Evolutionary conservation across 1,284 basidiomycete genomes (phyloP), one percentile per base, ranked within the genome.

Genomic region (Ganoderma lingzhi): DNA sequence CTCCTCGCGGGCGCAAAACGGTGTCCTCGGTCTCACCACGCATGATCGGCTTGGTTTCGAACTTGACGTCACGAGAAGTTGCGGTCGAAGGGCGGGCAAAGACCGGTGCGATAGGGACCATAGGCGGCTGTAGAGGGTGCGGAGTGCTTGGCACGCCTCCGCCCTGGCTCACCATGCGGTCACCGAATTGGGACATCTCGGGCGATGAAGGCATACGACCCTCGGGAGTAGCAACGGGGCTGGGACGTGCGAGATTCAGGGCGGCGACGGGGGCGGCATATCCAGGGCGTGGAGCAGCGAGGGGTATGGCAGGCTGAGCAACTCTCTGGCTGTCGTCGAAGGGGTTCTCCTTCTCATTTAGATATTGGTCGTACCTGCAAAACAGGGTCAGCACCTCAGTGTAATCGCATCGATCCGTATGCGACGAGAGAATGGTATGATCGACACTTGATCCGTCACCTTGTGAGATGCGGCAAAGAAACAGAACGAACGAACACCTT

Each of bases 61-160:
- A 91, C 73, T 86, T 85, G 76, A 91, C 83, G 35, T 84, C 83
- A 19, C 78, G 71, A 8, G 82, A 78, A 1, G 79, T 75, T 9
- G 80, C 76, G 30, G 81, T 77, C 41, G 84, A 81, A 5, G 93
- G 91, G 63, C 91, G 87, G 12, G 86, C 91, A 75, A 95, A 95
- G 41, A 89, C 87, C 14, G 93, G 93, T 0, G 85, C 88, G 73
- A 94, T 94, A 58, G 93, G 93, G 0, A 91, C 91, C 73, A 91
- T 85, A 17, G 93, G 91, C 1, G 93, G 88, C 67, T 89, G 88
- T 1, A 94, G 84, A 9, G 93, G 92, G 72, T 93, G 93, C 12
- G 93, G 93, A 4, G 85, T 78, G 70, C 74, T 78, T 67, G 81
- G 84, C 64, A 83, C 81, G 59, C 72, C 66, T 12, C 61, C 64